A percentile compares a stretch with the other conserved stretches of the same genome.
phyloP scores from a whole-genome alignment of 2,329 filamentous ascomycete species.

The Thelonectria blattea region DNA sequence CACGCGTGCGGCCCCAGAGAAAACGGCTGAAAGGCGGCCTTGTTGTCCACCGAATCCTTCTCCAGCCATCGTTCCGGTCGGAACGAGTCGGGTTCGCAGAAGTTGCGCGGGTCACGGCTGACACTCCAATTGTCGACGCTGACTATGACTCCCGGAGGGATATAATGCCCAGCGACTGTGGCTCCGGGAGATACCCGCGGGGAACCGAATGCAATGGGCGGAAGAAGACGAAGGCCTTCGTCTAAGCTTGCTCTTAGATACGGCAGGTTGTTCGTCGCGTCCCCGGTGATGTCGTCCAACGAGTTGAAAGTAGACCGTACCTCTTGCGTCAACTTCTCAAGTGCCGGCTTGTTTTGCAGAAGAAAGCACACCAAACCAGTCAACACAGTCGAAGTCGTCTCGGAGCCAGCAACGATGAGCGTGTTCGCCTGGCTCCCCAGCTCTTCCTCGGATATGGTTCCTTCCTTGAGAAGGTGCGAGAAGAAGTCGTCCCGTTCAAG shows the following conservation, averaged over 20 bases:
- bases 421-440: constrained; percentile 26
- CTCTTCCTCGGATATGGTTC: not conserved
- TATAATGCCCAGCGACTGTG: constrained; percentile 14
- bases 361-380: constrained; percentile 1
- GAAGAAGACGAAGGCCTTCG: constrained; percentile 23
- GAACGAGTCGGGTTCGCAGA: not conserved
- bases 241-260: constrained; percentile 23
- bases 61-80: constrained; percentile 5
- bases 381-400: constrained; percentile 19
- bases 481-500: constrained; percentile 23
- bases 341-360: constrained; percentile 2
- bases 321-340: constrained; percentile 15
- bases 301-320: constrained; percentile 11
- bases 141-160: constrained; percentile 21
- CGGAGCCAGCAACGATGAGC: constrained; percentile 21
- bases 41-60: not conserved
- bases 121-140: constrained; percentile 11
- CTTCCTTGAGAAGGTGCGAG: constrained; percentile 9
- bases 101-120: constrained; percentile 9
- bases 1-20: constrained; percentile 1
- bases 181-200: constrained; percentile 16
- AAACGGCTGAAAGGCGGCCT: constrained; percentile 5
- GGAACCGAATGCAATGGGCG: constrained; percentile 10
- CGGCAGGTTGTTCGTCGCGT: constrained; percentile 8
- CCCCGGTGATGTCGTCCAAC: constrained; percentile 12